phyloP scores from a whole-genome alignment of 2,329 filamentous ascomycete species.

The Alternaria brassicae region DNA sequence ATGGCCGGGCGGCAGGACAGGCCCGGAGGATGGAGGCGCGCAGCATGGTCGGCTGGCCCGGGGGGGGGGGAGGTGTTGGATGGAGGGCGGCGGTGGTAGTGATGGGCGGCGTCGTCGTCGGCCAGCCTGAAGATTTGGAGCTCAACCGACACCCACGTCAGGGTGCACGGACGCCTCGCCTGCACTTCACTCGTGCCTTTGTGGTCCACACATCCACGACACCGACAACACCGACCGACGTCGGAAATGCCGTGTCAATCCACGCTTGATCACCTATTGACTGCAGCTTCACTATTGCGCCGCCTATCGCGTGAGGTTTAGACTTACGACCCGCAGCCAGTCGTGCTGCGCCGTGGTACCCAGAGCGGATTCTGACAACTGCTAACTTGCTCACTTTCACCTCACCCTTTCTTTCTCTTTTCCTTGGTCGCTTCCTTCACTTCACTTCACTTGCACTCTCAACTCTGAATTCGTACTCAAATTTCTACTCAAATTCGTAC shows the following conservation, averaged over 20 bases:
- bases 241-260: not conserved
- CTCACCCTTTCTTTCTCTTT: conserved; percentile 2
- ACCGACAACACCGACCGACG: not conserved
- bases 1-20: conserved; percentile 52
- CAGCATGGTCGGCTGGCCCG: conserved; percentile 61
- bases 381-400: not conserved
- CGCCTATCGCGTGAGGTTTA: not conserved
- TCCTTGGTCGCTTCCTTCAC: not conserved
- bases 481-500: no score
- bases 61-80: conserved; percentile 24
- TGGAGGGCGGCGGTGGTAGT: conserved; percentile 24
- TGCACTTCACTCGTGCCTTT: not conserved
- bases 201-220: conserved; percentile 4
- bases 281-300: not conserved
- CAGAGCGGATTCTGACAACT: not conserved
- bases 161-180: conserved; percentile 17
- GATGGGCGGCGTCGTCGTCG: conserved; percentile 19
- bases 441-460: not conserved
- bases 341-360: not conserved
- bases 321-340: not conserved
- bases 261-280: not conserved
- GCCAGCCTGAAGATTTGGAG: conserved; percentile 29
- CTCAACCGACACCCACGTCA: conserved; percentile 16
- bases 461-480: no score
- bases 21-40: conserved; percentile 61